Conservation (phyloP, 176 grass and related monocot genomes). For the Secale cereale region DNA sequence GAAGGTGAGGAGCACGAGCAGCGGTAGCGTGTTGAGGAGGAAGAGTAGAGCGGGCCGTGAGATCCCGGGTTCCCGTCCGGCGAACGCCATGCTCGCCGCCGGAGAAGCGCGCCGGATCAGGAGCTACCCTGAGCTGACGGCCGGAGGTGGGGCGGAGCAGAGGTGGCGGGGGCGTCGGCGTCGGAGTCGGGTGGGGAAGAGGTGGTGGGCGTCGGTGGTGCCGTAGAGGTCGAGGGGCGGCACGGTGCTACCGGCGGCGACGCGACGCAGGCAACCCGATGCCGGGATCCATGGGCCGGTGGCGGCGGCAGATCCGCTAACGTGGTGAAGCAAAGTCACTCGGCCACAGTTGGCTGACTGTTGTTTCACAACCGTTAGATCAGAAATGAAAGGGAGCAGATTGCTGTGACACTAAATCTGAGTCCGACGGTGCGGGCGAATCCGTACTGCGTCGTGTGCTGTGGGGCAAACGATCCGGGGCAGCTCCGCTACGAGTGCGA, state of each 20-base stretch:
- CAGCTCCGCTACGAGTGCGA: too few relatives aligned
- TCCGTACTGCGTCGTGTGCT: too few relatives aligned
- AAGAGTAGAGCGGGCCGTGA: background rate
- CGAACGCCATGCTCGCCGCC: conserved; percentile 25
- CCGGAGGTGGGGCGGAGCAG: background rate
- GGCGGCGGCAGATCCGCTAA: too few relatives aligned
- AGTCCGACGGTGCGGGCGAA: too few relatives aligned
- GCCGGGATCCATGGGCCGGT: background rate
- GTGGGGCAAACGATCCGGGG: too few relatives aligned
- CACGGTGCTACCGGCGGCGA: background rate
- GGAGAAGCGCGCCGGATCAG: background rate
- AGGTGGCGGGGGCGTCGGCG: background rate
- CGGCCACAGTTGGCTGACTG: background rate
- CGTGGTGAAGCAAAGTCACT: background rate
- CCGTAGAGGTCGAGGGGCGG: background rate
- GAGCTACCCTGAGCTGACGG: background rate
- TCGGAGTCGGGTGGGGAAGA: too few relatives aligned
- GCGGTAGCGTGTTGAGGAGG: background rate
- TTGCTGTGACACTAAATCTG: background rate
- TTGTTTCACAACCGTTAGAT: background rate
- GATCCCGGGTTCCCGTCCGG: background rate
- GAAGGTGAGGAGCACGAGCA: background rate
- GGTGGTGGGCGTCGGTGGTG: background rate
- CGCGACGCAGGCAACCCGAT: background rate
- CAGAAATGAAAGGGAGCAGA: background rate